These are phyloP conservation scores for Syzygium oleosum DNA, from an alignment of 345 rosid species.

Conservation along the genomic window DNA sequence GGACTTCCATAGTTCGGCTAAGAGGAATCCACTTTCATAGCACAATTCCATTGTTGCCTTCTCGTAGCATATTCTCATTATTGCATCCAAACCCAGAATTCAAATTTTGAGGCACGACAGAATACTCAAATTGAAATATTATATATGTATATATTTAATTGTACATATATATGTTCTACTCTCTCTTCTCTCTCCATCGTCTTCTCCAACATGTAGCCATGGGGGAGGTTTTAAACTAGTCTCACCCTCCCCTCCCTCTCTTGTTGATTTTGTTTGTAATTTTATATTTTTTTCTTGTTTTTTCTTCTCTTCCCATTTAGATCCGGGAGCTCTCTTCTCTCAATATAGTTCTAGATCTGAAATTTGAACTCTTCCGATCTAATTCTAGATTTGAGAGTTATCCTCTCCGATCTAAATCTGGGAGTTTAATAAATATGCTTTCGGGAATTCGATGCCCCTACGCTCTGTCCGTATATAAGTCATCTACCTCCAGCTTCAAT, in stretches of 20 bases:
- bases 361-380: neutral
- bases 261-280: neutral
- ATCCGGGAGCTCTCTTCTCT: neutral
- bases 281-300: too few relatives aligned
- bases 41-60: neutral
- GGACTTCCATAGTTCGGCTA: neutral
- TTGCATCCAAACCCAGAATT: neutral
- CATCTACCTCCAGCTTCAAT: neutral
- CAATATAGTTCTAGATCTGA: neutral
- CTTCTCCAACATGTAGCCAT: neutral
- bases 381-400: neutral
- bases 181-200: neutral
- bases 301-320: rapidly evolving
- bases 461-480: rapidly evolving
- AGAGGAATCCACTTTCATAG: neutral
- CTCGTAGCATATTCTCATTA: neutral
- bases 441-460: neutral
- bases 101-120: neutral
- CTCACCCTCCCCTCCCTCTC: too few relatives aligned
- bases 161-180: too few relatives aligned
- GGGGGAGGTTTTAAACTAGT: neutral
- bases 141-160: too few relatives aligned
- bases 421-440: neutral
- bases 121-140: neutral
- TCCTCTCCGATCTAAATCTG: rapidly evolving